Evolutionary conservation across 805 yeast species (phyloP).

Genomic region (Blastobotrys americana): DNA sequence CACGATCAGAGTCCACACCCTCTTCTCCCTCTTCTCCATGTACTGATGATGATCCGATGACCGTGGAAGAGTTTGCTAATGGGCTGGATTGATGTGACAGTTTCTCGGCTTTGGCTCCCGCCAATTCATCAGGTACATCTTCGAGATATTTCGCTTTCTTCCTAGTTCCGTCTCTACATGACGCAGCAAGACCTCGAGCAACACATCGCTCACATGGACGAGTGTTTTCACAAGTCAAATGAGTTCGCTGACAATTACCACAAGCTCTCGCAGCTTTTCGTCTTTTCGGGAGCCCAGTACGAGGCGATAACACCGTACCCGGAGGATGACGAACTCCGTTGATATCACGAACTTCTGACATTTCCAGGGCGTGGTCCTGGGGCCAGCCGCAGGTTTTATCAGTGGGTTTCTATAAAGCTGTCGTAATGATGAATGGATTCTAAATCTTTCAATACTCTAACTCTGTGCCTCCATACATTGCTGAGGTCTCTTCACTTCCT

Average conservation of each 20-base stretch:
- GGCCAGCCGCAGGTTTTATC: no score
- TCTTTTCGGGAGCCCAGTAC: conserved; percentile 38
- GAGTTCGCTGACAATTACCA: conserved; percentile 82
- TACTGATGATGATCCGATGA: background rate
- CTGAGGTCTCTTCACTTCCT: no score
- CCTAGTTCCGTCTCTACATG: conserved; percentile 86
- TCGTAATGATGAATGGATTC: no score
- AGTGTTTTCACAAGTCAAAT: conserved; percentile 78
- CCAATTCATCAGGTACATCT: conserved; percentile 42
- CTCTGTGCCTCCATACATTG: no score
- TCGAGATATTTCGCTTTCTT: conserved; percentile 75
- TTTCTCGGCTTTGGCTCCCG: conserved; percentile 8
- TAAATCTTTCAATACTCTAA: no score
- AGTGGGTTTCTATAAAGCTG: no score
- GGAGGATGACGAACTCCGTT: background rate
- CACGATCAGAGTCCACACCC: no score
- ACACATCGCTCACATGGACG: conserved; percentile 82
- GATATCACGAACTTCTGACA: background rate
- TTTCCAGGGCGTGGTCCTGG: no score
- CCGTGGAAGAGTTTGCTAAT: background rate
- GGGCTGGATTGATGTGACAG: no score
- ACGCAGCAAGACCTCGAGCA: conserved; percentile 52
- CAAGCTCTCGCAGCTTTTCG: conserved; percentile 84
- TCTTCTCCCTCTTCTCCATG: no score
- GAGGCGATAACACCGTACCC: conserved; percentile 12